Evolutionary conservation across 805 yeast species (phyloP).

Genomic region (Komagataella ulmi): DNA sequence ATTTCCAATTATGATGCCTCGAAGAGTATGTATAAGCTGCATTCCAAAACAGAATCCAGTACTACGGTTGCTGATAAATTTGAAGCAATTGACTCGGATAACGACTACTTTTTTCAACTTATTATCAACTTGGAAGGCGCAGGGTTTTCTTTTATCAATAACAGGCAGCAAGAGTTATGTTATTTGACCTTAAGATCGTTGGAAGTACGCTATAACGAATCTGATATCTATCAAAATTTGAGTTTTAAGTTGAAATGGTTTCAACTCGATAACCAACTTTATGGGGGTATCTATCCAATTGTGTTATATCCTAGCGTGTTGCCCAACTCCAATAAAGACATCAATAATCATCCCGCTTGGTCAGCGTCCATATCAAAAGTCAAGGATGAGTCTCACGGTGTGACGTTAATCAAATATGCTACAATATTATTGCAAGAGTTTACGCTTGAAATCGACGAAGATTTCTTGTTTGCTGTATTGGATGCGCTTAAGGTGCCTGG

Average conservation of each 20-base stretch:
- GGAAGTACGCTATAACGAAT: conserved; percentile 69
- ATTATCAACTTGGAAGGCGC: conserved; percentile 67
- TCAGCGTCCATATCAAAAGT: conserved; percentile 76
- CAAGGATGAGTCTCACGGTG: conserved; percentile 86
- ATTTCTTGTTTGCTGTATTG: conserved; percentile 67
- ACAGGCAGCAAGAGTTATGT: conserved; percentile 61
- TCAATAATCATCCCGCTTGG: conserved; percentile 82
- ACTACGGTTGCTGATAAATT: conserved; percentile 31
- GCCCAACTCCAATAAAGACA: conserved; percentile 72
- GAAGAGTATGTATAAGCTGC: conserved; percentile 57
- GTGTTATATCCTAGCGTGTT: conserved; percentile 81
- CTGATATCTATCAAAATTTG: conserved; percentile 71
- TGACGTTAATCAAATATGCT: conserved; percentile 80
- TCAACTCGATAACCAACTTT: conserved; percentile 85
- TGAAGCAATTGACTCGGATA: conserved; percentile 41
- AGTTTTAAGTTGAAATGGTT: conserved; percentile 85
- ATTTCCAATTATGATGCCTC: conserved; percentile 74
- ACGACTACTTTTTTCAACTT: conserved; percentile 36
- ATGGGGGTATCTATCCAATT: conserved; percentile 81
- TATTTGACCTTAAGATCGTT: conserved; percentile 75
- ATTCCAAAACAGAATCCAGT: conserved; percentile 14
- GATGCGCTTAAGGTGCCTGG: conserved; percentile 78
- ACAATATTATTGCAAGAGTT: conserved; percentile 82
- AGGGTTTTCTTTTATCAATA: conserved; percentile 75
- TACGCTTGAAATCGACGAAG: conserved; percentile 89